Percentiles rank a stretch among this genome's conserved stretches.
Evolutionary conservation across 352 stramenopile species (phyloP).

Genomic region (Peronospora belbahrii): DNA sequence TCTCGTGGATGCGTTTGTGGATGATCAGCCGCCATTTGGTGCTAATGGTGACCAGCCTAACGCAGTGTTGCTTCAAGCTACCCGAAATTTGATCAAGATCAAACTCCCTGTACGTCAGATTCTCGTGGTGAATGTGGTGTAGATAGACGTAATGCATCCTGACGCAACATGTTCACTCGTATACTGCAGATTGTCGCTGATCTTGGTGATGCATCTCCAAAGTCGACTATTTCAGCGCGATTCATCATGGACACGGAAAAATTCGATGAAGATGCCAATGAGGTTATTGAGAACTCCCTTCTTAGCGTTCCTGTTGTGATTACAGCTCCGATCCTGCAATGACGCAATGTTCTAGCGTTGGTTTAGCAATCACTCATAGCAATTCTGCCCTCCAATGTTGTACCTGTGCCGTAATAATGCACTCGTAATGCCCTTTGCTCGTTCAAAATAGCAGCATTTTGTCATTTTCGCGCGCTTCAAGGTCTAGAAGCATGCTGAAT

Average conservation of each 20-base stretch:
- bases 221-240: conserved; percentile 24
- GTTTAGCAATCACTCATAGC: not conserved
- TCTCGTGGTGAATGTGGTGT: not conserved
- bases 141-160: not conserved
- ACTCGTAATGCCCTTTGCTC: not conserved
- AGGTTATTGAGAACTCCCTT: conserved; percentile 49
- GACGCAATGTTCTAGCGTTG: not conserved
- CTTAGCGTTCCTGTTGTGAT: conserved; percentile 48
- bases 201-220: not conserved
- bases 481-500: too few relatives aligned
- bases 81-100: conserved; percentile 47
- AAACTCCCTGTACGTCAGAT: conserved; percentile 30
- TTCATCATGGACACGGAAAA: conserved; percentile 61
- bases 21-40: conserved; percentile 18
- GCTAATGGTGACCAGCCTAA: conserved; percentile 27
- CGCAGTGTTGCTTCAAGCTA: conserved; percentile 42
- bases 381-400: not conserved
- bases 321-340: conserved; percentile 24
- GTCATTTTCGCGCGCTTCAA: too few relatives aligned
- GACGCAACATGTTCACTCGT: not conserved
- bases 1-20: conserved; percentile 58
- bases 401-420: not conserved
- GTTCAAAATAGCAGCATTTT: conserved; percentile 13
- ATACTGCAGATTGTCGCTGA: conserved; percentile 16
- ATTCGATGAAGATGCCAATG: conserved; percentile 49